These are phyloP conservation scores for Aspergillus indologenus DNA, from an alignment of 495 filamentous ascomycete species.

Conservation along the genomic window DNA sequence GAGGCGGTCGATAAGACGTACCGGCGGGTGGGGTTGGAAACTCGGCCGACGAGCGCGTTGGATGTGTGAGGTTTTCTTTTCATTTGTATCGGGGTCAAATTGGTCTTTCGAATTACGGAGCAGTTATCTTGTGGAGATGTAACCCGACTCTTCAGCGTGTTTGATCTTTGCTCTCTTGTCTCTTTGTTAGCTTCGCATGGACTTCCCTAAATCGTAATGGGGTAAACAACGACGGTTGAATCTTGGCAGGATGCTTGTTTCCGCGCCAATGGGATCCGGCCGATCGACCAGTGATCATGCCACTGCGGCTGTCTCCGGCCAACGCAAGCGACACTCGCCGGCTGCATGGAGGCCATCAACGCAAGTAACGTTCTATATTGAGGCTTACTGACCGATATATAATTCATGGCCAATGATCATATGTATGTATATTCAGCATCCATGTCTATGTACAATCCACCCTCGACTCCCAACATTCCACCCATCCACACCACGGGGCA, in stretches of 20 bases:
- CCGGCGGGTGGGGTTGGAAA: constrained; percentile 39
- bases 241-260: not conserved
- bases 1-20: constrained; percentile 54
- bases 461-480: no score
- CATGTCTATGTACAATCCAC: not conserved
- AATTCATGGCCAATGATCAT: no score
- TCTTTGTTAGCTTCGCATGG: not conserved
- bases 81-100: not conserved
- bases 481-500: not conserved
- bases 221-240: not conserved
- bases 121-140: no score
- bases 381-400: no score
- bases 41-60: constrained; percentile 21
- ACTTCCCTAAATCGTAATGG: not conserved
- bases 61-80: not conserved
- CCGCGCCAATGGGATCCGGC: not conserved
- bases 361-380: no score
- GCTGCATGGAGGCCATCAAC: no score
- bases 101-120: no score
- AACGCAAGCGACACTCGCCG: not conserved
- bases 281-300: not conserved
- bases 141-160: no score
- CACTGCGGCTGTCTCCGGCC: not conserved
- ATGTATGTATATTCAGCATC: not conserved
- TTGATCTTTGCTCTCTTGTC: no score